Evolutionary conservation across 2,329 filamentous ascomycete species (phyloP).

Genomic region (Aspergillus sp.): DNA sequence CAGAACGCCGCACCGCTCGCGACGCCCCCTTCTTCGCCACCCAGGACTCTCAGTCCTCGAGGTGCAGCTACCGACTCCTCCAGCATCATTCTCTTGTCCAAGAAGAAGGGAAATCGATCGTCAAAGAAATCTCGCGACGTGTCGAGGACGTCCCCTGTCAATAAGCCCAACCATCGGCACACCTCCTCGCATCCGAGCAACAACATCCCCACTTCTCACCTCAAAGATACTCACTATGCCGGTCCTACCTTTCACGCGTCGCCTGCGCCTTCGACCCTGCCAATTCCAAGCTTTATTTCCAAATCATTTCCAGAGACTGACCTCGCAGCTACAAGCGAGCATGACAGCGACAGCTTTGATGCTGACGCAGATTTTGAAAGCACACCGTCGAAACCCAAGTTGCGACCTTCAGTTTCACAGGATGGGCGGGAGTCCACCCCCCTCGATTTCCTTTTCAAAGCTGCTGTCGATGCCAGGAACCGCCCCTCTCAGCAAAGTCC

Average conservation of each 20-base stretch:
- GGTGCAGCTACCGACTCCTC: conserved; percentile 37
- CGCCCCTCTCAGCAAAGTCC: conserved; percentile 56
- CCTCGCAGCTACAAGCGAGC: conserved; percentile 38
- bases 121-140: conserved; percentile 41
- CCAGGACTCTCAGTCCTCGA: conserved; percentile 37
- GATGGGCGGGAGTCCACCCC: conserved; percentile 68
- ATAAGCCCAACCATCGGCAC: conserved; percentile 36
- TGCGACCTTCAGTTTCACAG: conserved; percentile 37
- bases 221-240: conserved; percentile 66
- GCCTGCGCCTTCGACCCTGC: conserved; percentile 85
- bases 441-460: conserved; percentile 87
- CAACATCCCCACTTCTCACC: conserved; percentile 47
- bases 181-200: conserved; percentile 38
- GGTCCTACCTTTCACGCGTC: conserved; percentile 95
- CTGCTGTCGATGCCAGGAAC: conserved; percentile 70
- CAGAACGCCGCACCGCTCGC: conserved; percentile 35
- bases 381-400: conserved; percentile 52
- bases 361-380: conserved; percentile 39
- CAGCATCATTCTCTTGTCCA: conserved; percentile 33
- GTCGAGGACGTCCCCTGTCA: conserved; percentile 31
- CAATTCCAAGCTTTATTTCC: conserved; percentile 85
- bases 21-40: conserved; percentile 45
- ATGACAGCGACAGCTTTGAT: conserved; percentile 47
- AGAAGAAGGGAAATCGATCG: conserved; percentile 43
- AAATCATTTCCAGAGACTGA: conserved; percentile 72